Evolutionary conservation across 352 stramenopile species (phyloP), one percentile per base, ranked within the genome.

Genomic region (Phytophthora fragariae): DNA sequence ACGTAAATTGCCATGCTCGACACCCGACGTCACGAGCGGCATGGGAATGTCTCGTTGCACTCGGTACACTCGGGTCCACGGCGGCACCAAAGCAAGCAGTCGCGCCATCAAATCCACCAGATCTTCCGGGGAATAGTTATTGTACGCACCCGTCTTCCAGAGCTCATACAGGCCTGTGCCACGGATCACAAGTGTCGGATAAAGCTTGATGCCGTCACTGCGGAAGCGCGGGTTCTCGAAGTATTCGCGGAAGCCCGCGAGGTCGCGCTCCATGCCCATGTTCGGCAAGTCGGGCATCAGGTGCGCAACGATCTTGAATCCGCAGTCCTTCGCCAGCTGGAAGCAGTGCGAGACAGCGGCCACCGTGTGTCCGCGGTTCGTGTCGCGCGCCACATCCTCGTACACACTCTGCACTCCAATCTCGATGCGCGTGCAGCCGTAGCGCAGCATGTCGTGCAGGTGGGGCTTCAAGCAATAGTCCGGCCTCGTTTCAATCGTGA

Each of bases 281-380:
- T 99, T 99, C 8, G 97, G 97, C 57, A 99, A 75, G 77, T 99
- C 97, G 0, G 97, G 97, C 97, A 99, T 99, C 92, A 99, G 98
- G 80, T 99, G 97, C 11, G 92, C 98, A 6, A 99, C 97, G 37
- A 99, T 97, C 85, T 99, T 99, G 86, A 98, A 99, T 0, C 97
- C 97, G 65, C 94, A 99, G 82, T 99, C 97, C 76, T 99, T 98
- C 10, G 86, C 76, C 29, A 93, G 69, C 57, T 92, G 83, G 37
- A 93, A 90, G 50, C 83, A 91, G 58, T 93, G 86, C 53, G 83
- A 86, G 62, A 93, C 97, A 10, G 96, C 95, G 7, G 89, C 91
- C 12, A 99, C 96, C 1, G 97, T 99, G 80, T 99, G 97, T 9
- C 97, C 97, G 29, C 97, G 86, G 73, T 97, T 97, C 35, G 94